Conservation (phyloP, 2,329 filamentous ascomycete genomes). For the Emmonsiellopsis sp. region DNA sequence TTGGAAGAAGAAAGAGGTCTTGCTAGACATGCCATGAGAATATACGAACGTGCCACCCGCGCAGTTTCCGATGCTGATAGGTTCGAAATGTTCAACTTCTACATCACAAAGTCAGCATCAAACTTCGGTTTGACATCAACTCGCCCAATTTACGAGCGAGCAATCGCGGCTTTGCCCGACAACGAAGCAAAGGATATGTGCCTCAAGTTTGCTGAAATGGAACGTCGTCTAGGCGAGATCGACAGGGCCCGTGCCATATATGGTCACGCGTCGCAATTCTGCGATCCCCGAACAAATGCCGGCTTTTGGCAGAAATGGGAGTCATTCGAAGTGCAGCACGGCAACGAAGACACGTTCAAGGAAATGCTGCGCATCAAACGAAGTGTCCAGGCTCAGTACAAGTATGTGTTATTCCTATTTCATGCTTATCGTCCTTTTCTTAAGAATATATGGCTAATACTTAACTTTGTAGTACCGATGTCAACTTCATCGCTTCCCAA, state of each 20-base stretch:
- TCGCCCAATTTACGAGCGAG: constrained; percentile 88
- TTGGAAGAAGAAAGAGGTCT: constrained; percentile 92
- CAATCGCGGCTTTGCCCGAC: constrained; percentile 88
- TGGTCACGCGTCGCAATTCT: constrained; percentile 93
- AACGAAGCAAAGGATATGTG: constrained; percentile 95
- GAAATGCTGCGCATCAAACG: constrained; percentile 98
- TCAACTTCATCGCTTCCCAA: constrained; percentile 96
- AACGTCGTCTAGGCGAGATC: constrained; percentile 82
- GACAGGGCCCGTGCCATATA: constrained; percentile 93
- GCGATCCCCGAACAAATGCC: constrained; percentile 82
- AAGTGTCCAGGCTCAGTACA: constrained; percentile 95
- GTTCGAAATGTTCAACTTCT: constrained; percentile 98
- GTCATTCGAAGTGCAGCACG: constrained; percentile 91
- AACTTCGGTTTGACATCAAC: constrained; percentile 97
- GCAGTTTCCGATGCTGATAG: constrained; percentile 92
- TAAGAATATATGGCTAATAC: constrained; percentile 3
- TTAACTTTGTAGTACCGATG: constrained; percentile 58
- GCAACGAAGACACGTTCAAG: constrained; percentile 98
- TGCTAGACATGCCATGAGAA: constrained; percentile 94
- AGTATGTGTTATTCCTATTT: constrained; percentile 43
- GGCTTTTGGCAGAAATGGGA: constrained; percentile 97
- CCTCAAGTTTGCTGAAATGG: constrained; percentile 97
- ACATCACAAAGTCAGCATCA: constrained; percentile 96
- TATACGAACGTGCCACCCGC: constrained; percentile 92
- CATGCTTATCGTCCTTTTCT: background rate